phyloP scores from a whole-genome alignment of 176 grass and related monocot species.

The Carex kokanica region DNA sequence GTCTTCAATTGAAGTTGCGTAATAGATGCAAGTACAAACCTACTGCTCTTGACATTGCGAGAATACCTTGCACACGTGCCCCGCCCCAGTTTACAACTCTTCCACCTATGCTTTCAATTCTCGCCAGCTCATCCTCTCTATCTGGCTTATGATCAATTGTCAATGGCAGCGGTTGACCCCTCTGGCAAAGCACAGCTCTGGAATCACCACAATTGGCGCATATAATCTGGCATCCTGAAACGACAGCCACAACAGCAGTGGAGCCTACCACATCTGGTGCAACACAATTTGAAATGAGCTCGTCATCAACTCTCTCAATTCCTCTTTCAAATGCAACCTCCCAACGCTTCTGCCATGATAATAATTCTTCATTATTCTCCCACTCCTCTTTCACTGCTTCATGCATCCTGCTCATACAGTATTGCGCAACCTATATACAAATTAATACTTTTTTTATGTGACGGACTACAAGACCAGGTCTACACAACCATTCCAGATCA shows the following conservation, averaged over 20 bases:
- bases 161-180: constrained; percentile 32
- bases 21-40: constrained; percentile 20
- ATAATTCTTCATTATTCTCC: constrained; percentile 23
- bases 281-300: constrained; percentile 32
- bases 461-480: not conserved
- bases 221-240: constrained; percentile 47
- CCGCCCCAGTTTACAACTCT: constrained; percentile 48
- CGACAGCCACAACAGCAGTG: constrained; percentile 33
- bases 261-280: constrained; percentile 48
- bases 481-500: not conserved
- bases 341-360: constrained; percentile 39
- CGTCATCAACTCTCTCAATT: constrained; percentile 39
- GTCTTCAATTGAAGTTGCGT: not conserved
- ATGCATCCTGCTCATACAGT: constrained; percentile 44
- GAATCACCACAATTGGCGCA: constrained; percentile 49
- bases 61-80: constrained; percentile 35
- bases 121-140: constrained; percentile 41
- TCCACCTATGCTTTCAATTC: constrained; percentile 41
- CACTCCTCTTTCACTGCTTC: constrained; percentile 37
- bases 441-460: not conserved
- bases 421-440: constrained; percentile 24
- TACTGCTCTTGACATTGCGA: constrained; percentile 43
- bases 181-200: constrained; percentile 42
- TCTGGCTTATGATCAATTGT: constrained; percentile 52
- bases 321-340: constrained; percentile 33